Evolutionary conservation across 352 stramenopile species (phyloP), one percentile per base, ranked within the genome.

Genomic region (Phytophthora sojae): DNA sequence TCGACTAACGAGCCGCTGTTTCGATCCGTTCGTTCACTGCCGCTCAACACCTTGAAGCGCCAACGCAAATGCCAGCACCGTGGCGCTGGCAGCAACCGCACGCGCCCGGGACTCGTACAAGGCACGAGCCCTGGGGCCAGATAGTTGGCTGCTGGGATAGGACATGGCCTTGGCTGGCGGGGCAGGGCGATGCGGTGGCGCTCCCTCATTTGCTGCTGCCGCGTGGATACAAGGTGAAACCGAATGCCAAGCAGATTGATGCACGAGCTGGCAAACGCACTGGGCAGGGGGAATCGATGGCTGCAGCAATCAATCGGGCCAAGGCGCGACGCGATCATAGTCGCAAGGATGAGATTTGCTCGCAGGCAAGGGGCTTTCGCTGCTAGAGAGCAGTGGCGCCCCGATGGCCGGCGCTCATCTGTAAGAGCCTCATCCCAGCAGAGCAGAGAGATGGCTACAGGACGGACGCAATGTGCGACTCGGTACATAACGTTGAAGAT

Each of bases 111-210:
- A 52, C 12, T 26, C n/a, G 9, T 53, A 23, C 55, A 39, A 39
- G 57, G 23, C 25, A 54, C 6, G 17, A n/a, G 42, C 12, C 53
- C 35, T 55, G 61, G 58, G 56, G 30, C 35, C 63, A 70, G 63
- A 70, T 64, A 64, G 52, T 69, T 57, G 62, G 25, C 25, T 56
- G 17, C 21, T 19, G 3, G 61, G 55, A 70, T 64, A 58, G 55
- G 63, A 64, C 63, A 70, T 60, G 54, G 55, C 52, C 19, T 62
- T 50, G 56, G 54, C 35, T 2, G 6, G 26, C 25, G 44, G 17
- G 26, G 26, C 26, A 30, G 35, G 35, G 39, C 56, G 11, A 35
- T 44, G 56, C 29, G 56, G 9, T 53, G 56, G 37, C 55, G 49
- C 21, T 59, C 17, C 8, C 23, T 58, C 53, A 57, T 61, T 69